Evolutionary conservation across 202 grass and related monocot species (phyloP).

Genomic region (Thinopyrum obtusiflorum): DNA sequence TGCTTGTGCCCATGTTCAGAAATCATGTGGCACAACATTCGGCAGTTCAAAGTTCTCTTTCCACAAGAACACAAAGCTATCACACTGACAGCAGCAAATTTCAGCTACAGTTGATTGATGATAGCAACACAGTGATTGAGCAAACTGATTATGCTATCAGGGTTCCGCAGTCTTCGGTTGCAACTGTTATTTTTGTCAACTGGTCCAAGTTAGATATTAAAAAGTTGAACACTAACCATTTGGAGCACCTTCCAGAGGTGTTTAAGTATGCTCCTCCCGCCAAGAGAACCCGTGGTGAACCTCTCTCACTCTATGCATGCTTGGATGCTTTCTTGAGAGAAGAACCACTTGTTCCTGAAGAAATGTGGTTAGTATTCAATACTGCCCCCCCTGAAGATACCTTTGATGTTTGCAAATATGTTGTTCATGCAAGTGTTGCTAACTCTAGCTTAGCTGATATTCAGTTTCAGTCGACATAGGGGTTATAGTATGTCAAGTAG

Average conservation of each 20-base stretch:
- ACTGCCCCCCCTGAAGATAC: slow-evolving; percentile 5
- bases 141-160: slow-evolving; percentile 53
- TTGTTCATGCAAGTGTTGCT: neutral
- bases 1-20: slow-evolving; percentile 68
- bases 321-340: slow-evolving; percentile 98
- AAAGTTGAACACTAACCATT: slow-evolving; percentile 56
- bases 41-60: slow-evolving; percentile 47
- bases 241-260: slow-evolving; percentile 86
- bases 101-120: slow-evolving; percentile 67
- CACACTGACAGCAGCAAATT: slow-evolving; percentile 32
- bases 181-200: slow-evolving; percentile 77
- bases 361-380: slow-evolving; percentile 91
- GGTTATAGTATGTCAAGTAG: neutral
- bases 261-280: slow-evolving; percentile 85
- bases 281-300: slow-evolving; percentile 95
- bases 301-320: slow-evolving; percentile 93
- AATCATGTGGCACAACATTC: slow-evolving; percentile 45
- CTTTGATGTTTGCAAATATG: neutral
- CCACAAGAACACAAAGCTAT: slow-evolving; percentile 52
- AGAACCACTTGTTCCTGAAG: slow-evolving; percentile 95
- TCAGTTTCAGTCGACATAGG: neutral
- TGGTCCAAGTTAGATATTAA: slow-evolving; percentile 78
- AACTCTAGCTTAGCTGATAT: neutral
- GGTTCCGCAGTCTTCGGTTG: slow-evolving; percentile 52
- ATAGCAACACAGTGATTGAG: slow-evolving; percentile 68